These are phyloP conservation scores for Blastobotrys attinorum DNA, from an alignment of 805 yeast genomes.

Conservation along the genomic window DNA sequence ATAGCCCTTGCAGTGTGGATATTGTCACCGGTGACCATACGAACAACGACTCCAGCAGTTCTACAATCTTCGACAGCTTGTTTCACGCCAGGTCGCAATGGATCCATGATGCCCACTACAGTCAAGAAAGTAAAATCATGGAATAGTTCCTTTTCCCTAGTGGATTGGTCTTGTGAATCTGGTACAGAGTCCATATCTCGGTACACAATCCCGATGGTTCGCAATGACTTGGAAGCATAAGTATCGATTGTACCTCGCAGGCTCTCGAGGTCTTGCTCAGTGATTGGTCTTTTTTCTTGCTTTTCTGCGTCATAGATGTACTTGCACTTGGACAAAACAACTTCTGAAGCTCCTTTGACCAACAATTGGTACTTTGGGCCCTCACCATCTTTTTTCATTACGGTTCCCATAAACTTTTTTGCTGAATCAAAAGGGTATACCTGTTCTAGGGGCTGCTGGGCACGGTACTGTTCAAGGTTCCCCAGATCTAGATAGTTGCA, in stretches of 20 bases:
- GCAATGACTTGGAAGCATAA: conserved; percentile 70
- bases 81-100: conserved; percentile 83
- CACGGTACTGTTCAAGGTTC: conserved; percentile 42
- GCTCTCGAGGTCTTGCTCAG: conserved; percentile 22
- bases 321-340: conserved; percentile 57
- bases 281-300: conserved; percentile 5
- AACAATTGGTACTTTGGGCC: conserved; percentile 44
- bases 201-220: conserved; percentile 87
- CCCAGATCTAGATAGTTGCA: conserved; percentile 40
- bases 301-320: conserved; percentile 13
- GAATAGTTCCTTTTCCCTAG: conserved; percentile 16
- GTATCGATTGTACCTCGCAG: conserved; percentile 39
- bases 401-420: conserved; percentile 86
- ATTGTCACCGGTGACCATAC: conserved; percentile 99
- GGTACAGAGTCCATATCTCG: conserved; percentile 35
- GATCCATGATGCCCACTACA: conserved; percentile 91
- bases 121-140: conserved; percentile 49
- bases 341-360: conserved; percentile 93
- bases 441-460: conserved; percentile 46
- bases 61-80: conserved; percentile 82
- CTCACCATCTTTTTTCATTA: conserved; percentile 37
- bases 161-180: conserved; percentile 1
- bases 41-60: conserved; percentile 85
- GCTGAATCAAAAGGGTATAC: conserved; percentile 86
- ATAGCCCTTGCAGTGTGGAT: conserved; percentile 86